Conservation (phyloP, 495 filamentous ascomycete genomes). For the Letharia lupina region DNA sequence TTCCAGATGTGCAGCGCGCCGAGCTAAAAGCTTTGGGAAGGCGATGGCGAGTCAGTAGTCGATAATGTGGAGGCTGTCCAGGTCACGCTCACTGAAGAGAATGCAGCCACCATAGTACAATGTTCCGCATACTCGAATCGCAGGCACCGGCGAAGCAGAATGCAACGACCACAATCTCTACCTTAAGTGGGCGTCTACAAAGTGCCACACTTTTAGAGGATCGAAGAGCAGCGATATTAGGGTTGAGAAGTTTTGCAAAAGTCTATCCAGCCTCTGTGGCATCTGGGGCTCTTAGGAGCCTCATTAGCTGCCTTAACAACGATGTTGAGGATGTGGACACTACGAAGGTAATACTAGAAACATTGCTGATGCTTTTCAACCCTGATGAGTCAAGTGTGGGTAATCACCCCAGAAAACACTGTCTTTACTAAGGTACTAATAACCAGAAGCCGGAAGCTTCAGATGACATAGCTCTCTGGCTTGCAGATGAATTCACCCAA, state of each 20-base stretch:
- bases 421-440: constrained; percentile 26
- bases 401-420: constrained; percentile 10
- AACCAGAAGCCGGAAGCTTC: constrained; percentile 72
- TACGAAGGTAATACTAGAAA: constrained; percentile 88
- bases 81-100: not conserved
- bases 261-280: constrained; percentile 95
- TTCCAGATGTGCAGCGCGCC: not conserved
- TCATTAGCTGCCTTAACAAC: constrained; percentile 76
- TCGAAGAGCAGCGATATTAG: constrained; percentile 83
- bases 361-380: constrained; percentile 83
- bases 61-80: not conserved
- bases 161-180: constrained; percentile 85
- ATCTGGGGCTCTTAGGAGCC: constrained; percentile 73
- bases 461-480: constrained; percentile 92
- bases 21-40: not conserved
- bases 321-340: constrained; percentile 96
- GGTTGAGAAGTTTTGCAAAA: constrained; percentile 90
- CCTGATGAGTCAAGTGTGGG: constrained; percentile 61
- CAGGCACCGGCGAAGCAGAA: constrained; percentile 93
- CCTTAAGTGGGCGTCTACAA: constrained; percentile 74
- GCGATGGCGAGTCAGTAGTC: constrained; percentile 3
- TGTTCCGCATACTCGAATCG: constrained; percentile 80
- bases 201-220: constrained; percentile 89
- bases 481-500: constrained; percentile 97
- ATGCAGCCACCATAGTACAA: constrained; percentile 28